Conservation (phyloP, 2,329 filamentous ascomycete species). For the Trichoderma asperellum region DNA sequence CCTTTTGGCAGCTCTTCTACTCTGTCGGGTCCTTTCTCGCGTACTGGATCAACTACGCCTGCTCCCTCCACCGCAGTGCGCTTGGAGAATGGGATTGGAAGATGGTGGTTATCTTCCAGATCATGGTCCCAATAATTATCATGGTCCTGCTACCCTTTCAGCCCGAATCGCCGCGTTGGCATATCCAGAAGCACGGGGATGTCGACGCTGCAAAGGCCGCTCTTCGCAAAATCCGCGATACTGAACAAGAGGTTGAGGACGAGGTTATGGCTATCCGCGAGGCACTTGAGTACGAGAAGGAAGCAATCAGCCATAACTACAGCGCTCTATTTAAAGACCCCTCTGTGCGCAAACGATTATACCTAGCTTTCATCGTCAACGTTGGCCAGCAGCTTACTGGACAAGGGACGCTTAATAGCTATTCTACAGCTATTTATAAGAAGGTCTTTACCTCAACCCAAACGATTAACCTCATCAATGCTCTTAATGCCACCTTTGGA, state of each 20-base stretch:
- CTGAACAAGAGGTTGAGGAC: background rate
- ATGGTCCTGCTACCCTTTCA: slow-evolving; percentile 6
- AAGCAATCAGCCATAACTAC: slow-evolving; percentile 11
- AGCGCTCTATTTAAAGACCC: background rate
- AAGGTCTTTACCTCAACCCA: background rate
- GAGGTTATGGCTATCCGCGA: slow-evolving; percentile 2
- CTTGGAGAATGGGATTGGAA: slow-evolving; percentile 11
- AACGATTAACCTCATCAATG: slow-evolving; percentile 9
- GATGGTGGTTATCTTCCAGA: slow-evolving; percentile 18
- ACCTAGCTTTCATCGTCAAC: background rate
- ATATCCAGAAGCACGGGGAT: background rate
- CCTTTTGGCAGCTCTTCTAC: slow-evolving; percentile 13
- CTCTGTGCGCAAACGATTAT: background rate
- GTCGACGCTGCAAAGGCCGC: background rate
- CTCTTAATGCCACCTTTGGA: slow-evolving; percentile 7
- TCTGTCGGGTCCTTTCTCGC: slow-evolving; percentile 5
- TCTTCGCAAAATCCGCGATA: background rate
- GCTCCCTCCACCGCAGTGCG: background rate
- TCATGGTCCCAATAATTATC: slow-evolving; percentile 9
- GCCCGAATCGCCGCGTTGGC: background rate
- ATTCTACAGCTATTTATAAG: slow-evolving; percentile 12
- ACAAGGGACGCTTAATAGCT: slow-evolving; percentile 9
- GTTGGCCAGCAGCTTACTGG: background rate
- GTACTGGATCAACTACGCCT: slow-evolving; percentile 15
- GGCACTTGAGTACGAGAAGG: background rate